Evolutionary conservation across 176 grass and related monocot species (phyloP), one percentile per base, ranked within the genome.

Genomic region (Lolium rigidum): DNA sequence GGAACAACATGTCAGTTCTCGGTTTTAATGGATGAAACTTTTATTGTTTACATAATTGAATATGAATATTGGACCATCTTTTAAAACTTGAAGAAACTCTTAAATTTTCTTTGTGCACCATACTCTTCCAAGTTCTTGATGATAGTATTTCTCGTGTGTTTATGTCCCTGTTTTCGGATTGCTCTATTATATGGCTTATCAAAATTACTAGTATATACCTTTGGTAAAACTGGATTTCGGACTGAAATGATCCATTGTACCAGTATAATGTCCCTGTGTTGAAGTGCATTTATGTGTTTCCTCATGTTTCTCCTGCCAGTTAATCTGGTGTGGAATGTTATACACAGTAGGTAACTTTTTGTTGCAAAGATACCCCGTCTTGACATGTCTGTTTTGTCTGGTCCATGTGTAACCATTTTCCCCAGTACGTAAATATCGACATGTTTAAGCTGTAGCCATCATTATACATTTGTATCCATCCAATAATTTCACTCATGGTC

Each of bases 11-110:
- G 74, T 25, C 37, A 66, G 10, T 37, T 77, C 68, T 83, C 17
- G 54, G 7, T 37, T 83, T 35, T 83, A 41, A 62, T 78, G 52
- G n/a, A 78, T 66, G n/a, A 43, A 12, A 20, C 8, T 60, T 86
- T 14, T 67, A 35, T 51, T 67, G 1, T 58, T 24, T 22, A 41
- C 38, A 48, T 13, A 67, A 35, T 66, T 0, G 62, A 63, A 22
- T 64, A 28, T 0, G 62, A 63, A 22, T 64, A 28, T 3, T 64
- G 0, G 9, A 18, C 4, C 10, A 5, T 28, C 4, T n/a, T 28
- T 13, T 6, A 35, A 48, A 47, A 21, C 24, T 48, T 24, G 25
- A 84, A 31, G 20, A 51, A 76, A 76, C 70, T 84, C 39, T 38
- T 22, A 24, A 51, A 4, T 11, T 14, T 12, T 10, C 10, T 7